Evolutionary conservation across 1,139 yeast genomes (phyloP), one percentile per base, ranked within the genome.

Genomic region (Pneumocystis carinii): DNA sequence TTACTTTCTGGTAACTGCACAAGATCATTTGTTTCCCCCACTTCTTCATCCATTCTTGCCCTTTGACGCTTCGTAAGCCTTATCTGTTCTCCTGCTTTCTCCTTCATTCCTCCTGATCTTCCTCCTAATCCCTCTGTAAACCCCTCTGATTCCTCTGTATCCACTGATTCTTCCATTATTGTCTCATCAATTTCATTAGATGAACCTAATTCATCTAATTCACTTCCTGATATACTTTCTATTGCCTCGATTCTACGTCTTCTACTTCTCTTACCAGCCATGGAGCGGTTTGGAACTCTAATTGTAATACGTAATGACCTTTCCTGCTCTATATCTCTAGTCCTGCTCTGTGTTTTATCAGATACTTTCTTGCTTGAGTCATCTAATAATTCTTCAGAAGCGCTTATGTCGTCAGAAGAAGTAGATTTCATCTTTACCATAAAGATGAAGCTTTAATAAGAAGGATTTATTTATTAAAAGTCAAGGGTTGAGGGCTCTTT

Each of bases 61-160:
- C 79, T 72, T 63, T 78, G 79, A 24, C 79, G 72, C 1, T 75
- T 76, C n/a, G 77, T 74, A 71, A 74, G 71, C 55, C 72, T 70
- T 29, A 73, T 68, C 41, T 70, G 62, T 62, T 74, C 73, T 7
- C 76, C 74, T 38, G 75, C 70, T 42, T 70, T 69, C 61, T 72
- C n/a, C 1, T 19, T 24, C 6, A 24, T 5, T 12, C 15, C n/a
- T 24, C 4, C 3, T 6, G 32, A 3, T 12, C 32, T 6, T 12
- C 15, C n/a, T 24, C 4, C 3, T 6, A n/a, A 3, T 12, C 32
- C 2, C 12, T 27, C 14, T 17, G 4, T n/a, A 48, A 17, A 48
- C 3, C 6, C 14, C 6, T 48, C 55, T 24, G 32, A 12, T 12
- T 48, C 55, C 10, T 48, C 55, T 10, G 55, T 48, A 48, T 48